Base-by-base conservation (phyloP, 768 basidiomycete species). In the Suillus occidentalis region DNA sequence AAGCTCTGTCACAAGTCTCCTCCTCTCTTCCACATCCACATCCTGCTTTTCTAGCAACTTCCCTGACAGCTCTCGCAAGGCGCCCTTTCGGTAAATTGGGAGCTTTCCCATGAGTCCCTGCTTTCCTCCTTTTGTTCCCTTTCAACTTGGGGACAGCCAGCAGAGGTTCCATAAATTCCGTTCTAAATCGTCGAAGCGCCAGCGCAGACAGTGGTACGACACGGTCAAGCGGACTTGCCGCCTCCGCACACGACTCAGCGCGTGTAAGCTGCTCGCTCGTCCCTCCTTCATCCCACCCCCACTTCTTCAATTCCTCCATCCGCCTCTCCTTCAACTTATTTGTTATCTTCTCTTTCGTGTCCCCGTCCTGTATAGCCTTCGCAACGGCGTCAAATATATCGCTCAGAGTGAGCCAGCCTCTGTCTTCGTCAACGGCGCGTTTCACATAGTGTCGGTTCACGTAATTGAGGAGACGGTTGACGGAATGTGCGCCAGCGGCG, bases 351-450 rank as follows among this genome's bases (percentile, higher is more conserved):
- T 87, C 87, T 34, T 85, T 84, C n/a, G 84, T 82, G 68, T 85
- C 85, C 47, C 76, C 78, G 61, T 85, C 82, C 55, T 77, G 76
- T 57, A 84, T 78, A 25, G 81, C 81, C 69, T 83, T 85, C 59
- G 85, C 83, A 61, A 87, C 83, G 31, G 84, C 83, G 70, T 88
- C 84, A 66, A 91, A 75, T 18, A 89, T 82, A 72, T 91, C 90
- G 60, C 79, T 80, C 50, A 91, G 77, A 37, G 87, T 84, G 49
- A 92, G 80, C 91, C 91, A 92, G 49, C 91, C 90, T 67, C 81
- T 85, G 76, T 91, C 91, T 75, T 92, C 90, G 74, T 92, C 90
- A 18, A 89, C 80, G 53, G 88, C 89, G 34, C 90, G 87, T 72
- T 89, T 89, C 67, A 92, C 88, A 72, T 89, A 89, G 74, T 90